Base-by-base conservation (phyloP, 2,329 filamentous ascomycete species). In the Passalora sequoiae region DNA sequence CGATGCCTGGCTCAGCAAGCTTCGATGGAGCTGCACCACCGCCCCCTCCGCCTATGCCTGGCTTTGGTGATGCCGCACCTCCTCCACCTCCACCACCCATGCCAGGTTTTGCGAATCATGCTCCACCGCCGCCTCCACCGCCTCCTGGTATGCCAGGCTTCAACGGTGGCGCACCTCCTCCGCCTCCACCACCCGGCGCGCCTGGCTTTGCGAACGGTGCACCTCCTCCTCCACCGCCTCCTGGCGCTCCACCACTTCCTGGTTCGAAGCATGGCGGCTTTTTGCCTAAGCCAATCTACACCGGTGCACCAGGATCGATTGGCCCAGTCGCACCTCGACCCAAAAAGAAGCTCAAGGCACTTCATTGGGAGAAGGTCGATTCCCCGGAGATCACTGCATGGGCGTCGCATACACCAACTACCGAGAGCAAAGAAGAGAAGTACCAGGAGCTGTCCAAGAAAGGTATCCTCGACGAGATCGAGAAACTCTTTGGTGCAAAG, bases 361-460 rank as follows among this genome's bases (percentile, higher is more conserved):
- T 98, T 56, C 92, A 98, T 71, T 97, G 92, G 91, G 92, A 98
- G 69, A 97, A 97, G 73, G 88, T 98, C 42, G 92, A 98, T 67
- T 79, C 86, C 40, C 86, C 89, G 16, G 81, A 92, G 63, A 85
- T 88, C 38, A 96, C 91, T 41, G 86, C 96, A 57, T 97, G 91
- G 91, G 89, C 89, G 24, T 77, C 80, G 6, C 88, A 94, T 65
- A 80, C 86, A 21, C 84, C 87, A 4, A 94, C 87, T n/a, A 79
- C 82, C 4, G 83, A 94, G 63, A 86, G 85, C 49, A 87, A 89
- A 61, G 92, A 98, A 69, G 87, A 95, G 68, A 96, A 96, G 66
- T 97, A 97, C 62, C 81, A 84, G 28, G 92, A 97, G 60, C 77
- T 98, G 47, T 89, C 87, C 46, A 84, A 85, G 61, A 95, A 91